A percentile compares a stretch with the other conserved stretches of the same genome.
Evolutionary conservation across 1,284 basidiomycete species (phyloP).

Genomic region (Microbotryum lychnidis-dioicae): DNA sequence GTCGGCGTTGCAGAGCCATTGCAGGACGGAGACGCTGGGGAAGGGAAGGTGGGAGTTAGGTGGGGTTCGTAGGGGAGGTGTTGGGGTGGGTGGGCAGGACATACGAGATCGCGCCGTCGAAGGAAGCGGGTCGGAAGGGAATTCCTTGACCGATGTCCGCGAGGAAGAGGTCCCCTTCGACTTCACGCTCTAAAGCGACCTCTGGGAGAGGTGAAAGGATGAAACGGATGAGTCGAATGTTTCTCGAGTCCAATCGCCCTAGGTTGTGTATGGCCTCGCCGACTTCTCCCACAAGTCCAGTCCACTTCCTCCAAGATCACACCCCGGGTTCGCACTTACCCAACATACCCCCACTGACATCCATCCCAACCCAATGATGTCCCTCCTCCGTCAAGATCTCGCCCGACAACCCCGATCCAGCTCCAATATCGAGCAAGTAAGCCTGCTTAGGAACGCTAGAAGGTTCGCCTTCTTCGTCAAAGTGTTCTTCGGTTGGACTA

Average conservation of each 20-base stretch:
- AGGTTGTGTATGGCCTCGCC: too few relatives aligned
- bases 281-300: too few relatives aligned
- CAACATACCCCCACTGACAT: slow-evolving; percentile 89
- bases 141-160: slow-evolving; percentile 45
- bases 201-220: slow-evolving; percentile 47
- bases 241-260: too few relatives aligned
- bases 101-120: slow-evolving; percentile 94
- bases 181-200: slow-evolving; percentile 84
- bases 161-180: slow-evolving; percentile 71
- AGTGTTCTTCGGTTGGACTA: neutral
- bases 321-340: slow-evolving; percentile 46
- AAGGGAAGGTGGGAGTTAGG: neutral
- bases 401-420: slow-evolving; percentile 94
- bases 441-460: slow-evolving; percentile 48
- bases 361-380: slow-evolving; percentile 87
- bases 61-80: slow-evolving; percentile 1
- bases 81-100: slow-evolving; percentile 19
- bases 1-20: slow-evolving; percentile 98
- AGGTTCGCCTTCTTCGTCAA: slow-evolving; percentile 13
- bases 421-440: slow-evolving; percentile 91
- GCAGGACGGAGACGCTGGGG: slow-evolving; percentile 84
- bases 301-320: too few relatives aligned
- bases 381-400: slow-evolving; percentile 94
- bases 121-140: slow-evolving; percentile 85
- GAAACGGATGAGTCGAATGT: neutral